phyloP scores from a whole-genome alignment of 148 eudicot genomes.

The Vaccinium vitisidaea region DNA sequence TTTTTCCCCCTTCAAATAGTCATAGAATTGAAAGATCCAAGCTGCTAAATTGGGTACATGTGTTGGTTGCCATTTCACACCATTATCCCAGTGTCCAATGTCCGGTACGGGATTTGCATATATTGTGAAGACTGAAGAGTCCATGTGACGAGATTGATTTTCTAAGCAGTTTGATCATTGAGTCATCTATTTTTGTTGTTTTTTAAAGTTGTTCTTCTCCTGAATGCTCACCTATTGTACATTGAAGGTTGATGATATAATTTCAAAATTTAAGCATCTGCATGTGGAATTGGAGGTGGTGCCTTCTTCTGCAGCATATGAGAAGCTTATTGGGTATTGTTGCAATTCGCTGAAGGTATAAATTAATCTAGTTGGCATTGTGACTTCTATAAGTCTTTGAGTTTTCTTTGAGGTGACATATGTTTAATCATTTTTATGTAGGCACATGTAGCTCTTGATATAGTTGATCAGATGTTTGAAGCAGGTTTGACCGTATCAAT shows the following conservation, averaged over 20 bases:
- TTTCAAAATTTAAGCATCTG: slow-evolving; percentile 49
- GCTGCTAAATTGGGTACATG: neutral
- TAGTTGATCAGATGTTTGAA: slow-evolving; percentile 62
- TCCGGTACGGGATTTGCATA: neutral
- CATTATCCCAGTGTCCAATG: neutral
- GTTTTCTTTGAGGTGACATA: neutral
- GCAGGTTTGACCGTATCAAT: slow-evolving; percentile 51
- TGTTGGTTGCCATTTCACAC: neutral
- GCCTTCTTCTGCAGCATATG: slow-evolving; percentile 58
- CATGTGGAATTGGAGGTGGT: slow-evolving; percentile 61
- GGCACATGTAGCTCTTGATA: slow-evolving; percentile 75
- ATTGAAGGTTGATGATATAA: slow-evolving; percentile 66
- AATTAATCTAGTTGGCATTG: slow-evolving; percentile 1
- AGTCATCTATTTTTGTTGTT: neutral
- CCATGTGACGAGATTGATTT: neutral
- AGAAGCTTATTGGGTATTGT: slow-evolving; percentile 63
- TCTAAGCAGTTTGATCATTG: neutral
- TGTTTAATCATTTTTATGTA: slow-evolving; percentile 21
- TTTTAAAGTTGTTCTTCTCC: slow-evolving; percentile 16
- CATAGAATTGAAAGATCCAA: neutral
- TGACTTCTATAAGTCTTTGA: neutral
- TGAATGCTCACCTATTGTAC: slow-evolving; percentile 16
- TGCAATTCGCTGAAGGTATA: slow-evolving; percentile 64
- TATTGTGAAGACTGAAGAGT: neutral
- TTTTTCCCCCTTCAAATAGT: neutral